Evolutionary conservation across 768 basidiomycete genomes (phyloP), one percentile per base, ranked within the genome.

Genomic region (Calvatia gigantea): DNA sequence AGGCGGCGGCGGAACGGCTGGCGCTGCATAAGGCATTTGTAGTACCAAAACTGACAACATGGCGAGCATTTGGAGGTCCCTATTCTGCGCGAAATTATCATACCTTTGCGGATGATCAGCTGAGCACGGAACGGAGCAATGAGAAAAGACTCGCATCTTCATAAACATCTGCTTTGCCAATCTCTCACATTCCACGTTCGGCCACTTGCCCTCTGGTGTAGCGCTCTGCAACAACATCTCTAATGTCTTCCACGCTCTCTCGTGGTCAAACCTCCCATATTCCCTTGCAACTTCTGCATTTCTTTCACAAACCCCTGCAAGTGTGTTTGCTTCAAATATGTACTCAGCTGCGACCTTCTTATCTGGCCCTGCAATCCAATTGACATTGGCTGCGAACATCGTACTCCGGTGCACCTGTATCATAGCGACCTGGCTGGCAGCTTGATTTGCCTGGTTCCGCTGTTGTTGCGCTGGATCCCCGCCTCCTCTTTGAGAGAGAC

Each of bases 21-120:
- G 35, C 37, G 48, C 39, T 1, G 62, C 63, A 57, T 71, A 63
- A 12, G 63, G 64, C 6, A 68, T 77, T 63, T 86, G 85, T 2
- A 92, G 73, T 2, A 92, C 69, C n/a, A 91, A 67, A 45, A 82
- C 73, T 0, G 89, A 76, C 3, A 91, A 58, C 82, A 94, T 91
- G 0, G 88, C 89, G 14, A 94, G 74, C 84, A 91, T 85, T 62
- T 93, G 90, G 1, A 92, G 67, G 62, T 94, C 89, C 62, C 82
- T 89, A 31, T 71, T 74, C 47, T 69, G 71, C 4, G 69, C 67
- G 32, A 77, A 67, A 54, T 78, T 70, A 4, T 60, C 47, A 60
- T 79, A 78, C 28, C 79, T 81, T 46, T 14, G 17, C 6, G 21
- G 35, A 3, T 57, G 8, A 23, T 42, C 19, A 48, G 28, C 8